Conservation (phyloP, 495 filamentous ascomycete species). For the Alectoria sarmentosa region DNA sequence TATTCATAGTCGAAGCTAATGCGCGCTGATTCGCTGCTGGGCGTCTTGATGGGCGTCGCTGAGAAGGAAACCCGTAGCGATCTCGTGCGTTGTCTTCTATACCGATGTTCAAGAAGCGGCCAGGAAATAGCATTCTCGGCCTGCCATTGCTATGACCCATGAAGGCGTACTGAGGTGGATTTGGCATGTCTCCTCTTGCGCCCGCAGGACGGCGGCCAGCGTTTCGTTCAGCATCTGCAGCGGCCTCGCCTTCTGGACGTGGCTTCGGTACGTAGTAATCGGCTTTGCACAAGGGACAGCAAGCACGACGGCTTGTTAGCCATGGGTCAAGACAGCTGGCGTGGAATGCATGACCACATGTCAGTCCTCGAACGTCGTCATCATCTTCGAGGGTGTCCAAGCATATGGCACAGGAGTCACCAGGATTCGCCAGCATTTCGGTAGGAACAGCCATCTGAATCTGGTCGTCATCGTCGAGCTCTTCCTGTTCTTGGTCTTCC, state of each 20-base stretch:
- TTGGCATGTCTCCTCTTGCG: slow-evolving; percentile 23
- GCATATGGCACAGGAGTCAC: slow-evolving; percentile 95
- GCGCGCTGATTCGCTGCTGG: slow-evolving; percentile 6
- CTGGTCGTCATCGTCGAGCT: slow-evolving; percentile 78
- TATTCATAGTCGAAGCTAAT: slow-evolving; percentile 6
- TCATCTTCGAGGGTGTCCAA: slow-evolving; percentile 90
- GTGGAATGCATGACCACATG: slow-evolving; percentile 96
- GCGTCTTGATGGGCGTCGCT: slow-evolving; percentile 15
- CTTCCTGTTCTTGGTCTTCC: slow-evolving; percentile 48
- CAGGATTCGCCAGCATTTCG: slow-evolving; percentile 76
- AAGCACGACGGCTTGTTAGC: slow-evolving; percentile 86
- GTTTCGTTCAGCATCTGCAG: slow-evolving; percentile 29
- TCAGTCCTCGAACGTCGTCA: slow-evolving; percentile 88
- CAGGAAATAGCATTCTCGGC: slow-evolving; percentile 28
- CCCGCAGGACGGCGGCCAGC: slow-evolving; percentile 28
- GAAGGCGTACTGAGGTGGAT: slow-evolving; percentile 29
- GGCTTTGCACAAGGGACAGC: slow-evolving; percentile 94
- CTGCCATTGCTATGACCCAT: slow-evolving; percentile 26
- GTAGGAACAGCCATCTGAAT: slow-evolving; percentile 76
- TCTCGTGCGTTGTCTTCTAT: slow-evolving; percentile 19
- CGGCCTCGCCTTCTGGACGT: slow-evolving; percentile 48
- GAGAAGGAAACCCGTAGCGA: slow-evolving; percentile 26
- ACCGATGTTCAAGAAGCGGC: slow-evolving; percentile 24
- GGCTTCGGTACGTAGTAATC: slow-evolving; percentile 93
- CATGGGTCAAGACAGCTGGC: slow-evolving; percentile 91